Evolutionary conservation across 352 stramenopile genomes (phyloP), one percentile per base, ranked within the genome.

Genomic region (Globisporangium spinosum): DNA sequence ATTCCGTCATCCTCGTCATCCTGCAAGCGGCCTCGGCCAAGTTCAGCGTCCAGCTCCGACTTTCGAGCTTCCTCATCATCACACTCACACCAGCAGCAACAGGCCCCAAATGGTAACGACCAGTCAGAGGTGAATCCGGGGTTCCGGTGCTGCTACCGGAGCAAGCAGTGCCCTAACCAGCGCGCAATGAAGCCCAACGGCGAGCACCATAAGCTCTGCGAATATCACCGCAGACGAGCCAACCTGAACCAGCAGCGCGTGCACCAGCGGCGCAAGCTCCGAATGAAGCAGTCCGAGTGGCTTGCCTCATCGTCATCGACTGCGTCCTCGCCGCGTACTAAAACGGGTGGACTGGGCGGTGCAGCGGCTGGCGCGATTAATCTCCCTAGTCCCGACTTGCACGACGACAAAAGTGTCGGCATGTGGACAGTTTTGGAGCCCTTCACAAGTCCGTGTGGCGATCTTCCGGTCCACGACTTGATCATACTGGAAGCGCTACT

Each of bases 191-290:
- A 83, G 47, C 62, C 75, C 29, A 82, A 80, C 55, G 74, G 77
- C 5, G 70, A 80, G 22, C 55, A 56, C 29, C 77, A 84, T 49
- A 70, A 70, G 25, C 71, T 84, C 22, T 84, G 77, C 43, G 63
- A 76, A 20, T 71, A 70, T 32, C 77, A 84, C 55, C 77, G 74
- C 4, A 62, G 57, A 7, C 76, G 77, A 38, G 74, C 74, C 20
- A 84, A 84, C 66, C 58, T 74, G 47, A 80, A 81, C 68, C 77
- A 82, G 64, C 72, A 71, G 22, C 72, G 69, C 6, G 70, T 76
- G 69, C 68, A 77, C 40, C 62, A 80, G 61, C 74, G 74, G 20
- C 73, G 72, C 15, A 68, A 68, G 63, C 34, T 68, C n/a, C 64
- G 40, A 8, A 15, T 27, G 9, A 62, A 51, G 27, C 55, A 63